Evolutionary conservation across 2,329 filamentous ascomycete species (phyloP).

Genomic region (Tolypocladium cylindrosporum): DNA sequence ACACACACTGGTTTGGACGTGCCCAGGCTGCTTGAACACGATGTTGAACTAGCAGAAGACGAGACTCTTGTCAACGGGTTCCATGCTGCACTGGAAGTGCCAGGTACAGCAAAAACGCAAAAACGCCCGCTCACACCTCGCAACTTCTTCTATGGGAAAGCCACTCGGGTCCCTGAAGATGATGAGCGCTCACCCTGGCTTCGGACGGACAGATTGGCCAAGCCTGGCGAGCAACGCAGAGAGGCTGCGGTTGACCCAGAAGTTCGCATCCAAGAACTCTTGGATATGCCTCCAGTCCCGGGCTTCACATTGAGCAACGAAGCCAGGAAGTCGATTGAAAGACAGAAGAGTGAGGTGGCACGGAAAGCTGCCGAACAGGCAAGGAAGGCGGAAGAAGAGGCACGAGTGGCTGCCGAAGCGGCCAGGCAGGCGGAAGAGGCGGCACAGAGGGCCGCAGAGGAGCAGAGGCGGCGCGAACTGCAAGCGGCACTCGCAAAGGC

Average conservation of each 20-base stretch:
- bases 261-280: slow-evolving; percentile 13
- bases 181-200: neutral
- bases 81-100: neutral
- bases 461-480: slow-evolving; percentile 12
- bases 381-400: slow-evolving; percentile 14
- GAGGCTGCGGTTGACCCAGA: slow-evolving; percentile 1
- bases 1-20: slow-evolving; percentile 16
- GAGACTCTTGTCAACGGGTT: neutral
- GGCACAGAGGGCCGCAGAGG: slow-evolving; percentile 10
- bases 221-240: neutral
- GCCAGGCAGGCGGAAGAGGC: slow-evolving; percentile 2
- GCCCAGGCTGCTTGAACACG: slow-evolving; percentile 6
- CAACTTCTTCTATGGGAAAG: neutral
- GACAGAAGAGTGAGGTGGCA: slow-evolving; percentile 8
- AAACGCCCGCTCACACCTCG: neutral
- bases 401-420: slow-evolving; percentile 14
- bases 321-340: slow-evolving; percentile 7
- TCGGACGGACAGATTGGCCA: neutral
- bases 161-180: neutral
- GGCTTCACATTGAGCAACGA: slow-evolving; percentile 18
- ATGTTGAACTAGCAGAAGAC: neutral
- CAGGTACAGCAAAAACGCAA: neutral
- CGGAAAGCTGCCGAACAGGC: slow-evolving; percentile 13
- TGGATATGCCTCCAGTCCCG: slow-evolving; percentile 15
- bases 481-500: slow-evolving; percentile 18